Evolutionary conservation across 106 monocot genomes (phyloP).

Genomic region (Xerophyta viscosa): DNA sequence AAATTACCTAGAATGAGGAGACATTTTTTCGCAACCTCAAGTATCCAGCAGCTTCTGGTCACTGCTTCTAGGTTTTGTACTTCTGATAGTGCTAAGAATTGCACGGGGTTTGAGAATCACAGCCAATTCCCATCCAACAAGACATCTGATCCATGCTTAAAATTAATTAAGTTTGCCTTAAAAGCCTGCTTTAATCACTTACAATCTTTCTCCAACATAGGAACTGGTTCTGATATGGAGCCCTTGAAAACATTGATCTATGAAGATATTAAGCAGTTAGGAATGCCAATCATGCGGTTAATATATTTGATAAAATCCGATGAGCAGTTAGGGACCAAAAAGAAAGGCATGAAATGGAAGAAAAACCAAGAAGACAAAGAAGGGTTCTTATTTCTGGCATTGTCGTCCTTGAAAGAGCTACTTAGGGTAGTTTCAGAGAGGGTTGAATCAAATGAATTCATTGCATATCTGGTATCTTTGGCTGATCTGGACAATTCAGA

Average conservation of each 20-base stretch:
- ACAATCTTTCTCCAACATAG: constrained; percentile 27
- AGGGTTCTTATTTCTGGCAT: constrained; percentile 32
- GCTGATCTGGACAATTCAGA: constrained; percentile 11
- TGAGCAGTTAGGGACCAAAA: constrained; percentile 25
- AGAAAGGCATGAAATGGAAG: constrained; percentile 50
- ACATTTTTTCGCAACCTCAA: constrained; percentile 54
- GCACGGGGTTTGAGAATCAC: constrained; percentile 27
- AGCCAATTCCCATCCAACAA: constrained; percentile 27
- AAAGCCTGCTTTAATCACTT: constrained; percentile 61
- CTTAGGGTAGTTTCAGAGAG: constrained; percentile 27
- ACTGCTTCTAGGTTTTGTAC: constrained; percentile 21
- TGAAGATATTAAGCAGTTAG: constrained; percentile 58
- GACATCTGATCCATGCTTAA: constrained; percentile 21
- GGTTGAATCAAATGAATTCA: constrained; percentile 27
- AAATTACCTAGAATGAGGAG: constrained; percentile 37
- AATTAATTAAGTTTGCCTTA: constrained; percentile 47
- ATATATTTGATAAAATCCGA: constrained; percentile 46
- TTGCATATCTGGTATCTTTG: constrained; percentile 35
- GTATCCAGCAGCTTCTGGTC: constrained; percentile 40
- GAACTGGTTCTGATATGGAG: constrained; percentile 20
- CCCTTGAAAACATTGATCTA: constrained; percentile 23
- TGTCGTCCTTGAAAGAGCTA: constrained; percentile 67
- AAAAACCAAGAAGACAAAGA: constrained; percentile 25
- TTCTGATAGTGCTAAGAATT: not conserved
- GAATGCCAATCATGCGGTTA: constrained; percentile 50